phyloP scores from a whole-genome alignment of 768 basidiomycete genomes.

The Artomyces pyxidatus region DNA sequence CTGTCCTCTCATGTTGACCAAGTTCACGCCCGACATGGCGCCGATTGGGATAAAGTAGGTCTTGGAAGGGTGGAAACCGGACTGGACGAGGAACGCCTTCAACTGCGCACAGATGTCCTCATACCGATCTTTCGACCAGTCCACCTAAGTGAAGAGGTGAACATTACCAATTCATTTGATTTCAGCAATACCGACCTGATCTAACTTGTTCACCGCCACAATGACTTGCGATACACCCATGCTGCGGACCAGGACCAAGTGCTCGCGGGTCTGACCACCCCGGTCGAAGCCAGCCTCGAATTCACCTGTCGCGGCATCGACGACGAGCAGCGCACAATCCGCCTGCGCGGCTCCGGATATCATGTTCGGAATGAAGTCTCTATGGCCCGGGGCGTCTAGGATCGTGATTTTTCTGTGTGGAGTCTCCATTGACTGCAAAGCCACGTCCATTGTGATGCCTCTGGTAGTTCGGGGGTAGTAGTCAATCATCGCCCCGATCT shows the following conservation, averaged over 20 bases:
- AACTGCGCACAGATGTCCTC: slow-evolving; percentile 73
- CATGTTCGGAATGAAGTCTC: slow-evolving; percentile 99
- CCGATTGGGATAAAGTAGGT: slow-evolving; percentile 82
- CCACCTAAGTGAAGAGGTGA: no score
- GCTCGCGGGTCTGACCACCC: slow-evolving; percentile 94
- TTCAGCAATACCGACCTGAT: slow-evolving; percentile 59
- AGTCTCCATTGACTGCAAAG: slow-evolving; percentile 70
- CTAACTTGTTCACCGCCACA: slow-evolving; percentile 92
- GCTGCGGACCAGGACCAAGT: slow-evolving; percentile 84
- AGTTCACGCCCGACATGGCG: slow-evolving; percentile 85
- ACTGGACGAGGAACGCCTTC: slow-evolving; percentile 75
- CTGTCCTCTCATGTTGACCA: slow-evolving; percentile 43
- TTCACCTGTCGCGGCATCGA: slow-evolving; percentile 84
- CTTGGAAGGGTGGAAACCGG: slow-evolving; percentile 77
- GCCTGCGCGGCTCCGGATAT: slow-evolving; percentile 98
- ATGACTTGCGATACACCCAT: slow-evolving; percentile 88
- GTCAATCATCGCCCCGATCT: no score
- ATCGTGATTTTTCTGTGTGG: slow-evolving; percentile 75
- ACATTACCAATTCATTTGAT: no score
- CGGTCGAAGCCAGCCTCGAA: slow-evolving; percentile 95
- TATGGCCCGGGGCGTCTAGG: slow-evolving; percentile 96
- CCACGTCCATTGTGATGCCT: slow-evolving; percentile 98
- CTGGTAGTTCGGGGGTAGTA: no score
- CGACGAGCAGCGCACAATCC: slow-evolving; percentile 88
- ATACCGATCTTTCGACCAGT: slow-evolving; percentile 78